phyloP scores from a whole-genome alignment of 768 basidiomycete genomes.

The Kwoniella shandongensis region DNA sequence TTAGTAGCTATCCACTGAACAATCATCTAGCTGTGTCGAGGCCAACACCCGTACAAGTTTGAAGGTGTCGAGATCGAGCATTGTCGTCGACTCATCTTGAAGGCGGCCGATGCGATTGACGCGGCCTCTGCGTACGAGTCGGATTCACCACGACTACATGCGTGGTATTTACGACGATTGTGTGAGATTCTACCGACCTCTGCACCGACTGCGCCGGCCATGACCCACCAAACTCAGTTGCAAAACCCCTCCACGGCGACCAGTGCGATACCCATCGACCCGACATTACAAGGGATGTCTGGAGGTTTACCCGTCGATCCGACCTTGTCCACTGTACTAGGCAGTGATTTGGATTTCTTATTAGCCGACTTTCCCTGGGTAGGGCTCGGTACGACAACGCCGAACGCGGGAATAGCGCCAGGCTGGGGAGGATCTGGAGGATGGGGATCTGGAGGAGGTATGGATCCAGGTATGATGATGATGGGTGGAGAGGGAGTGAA shows the following conservation, averaged over 20 bases:
- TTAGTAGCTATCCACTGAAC: not conserved
- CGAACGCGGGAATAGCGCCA: not conserved
- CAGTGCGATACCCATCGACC: conserved; percentile 1
- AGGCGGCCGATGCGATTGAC: conserved; percentile 29
- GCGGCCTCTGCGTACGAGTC: conserved; percentile 25
- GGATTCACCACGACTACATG: conserved; percentile 33
- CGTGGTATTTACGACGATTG: conserved; percentile 28
- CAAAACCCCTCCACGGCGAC: not conserved
- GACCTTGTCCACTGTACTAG: conserved; percentile 4
- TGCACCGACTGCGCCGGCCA: not conserved
- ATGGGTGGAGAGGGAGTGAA: no score
- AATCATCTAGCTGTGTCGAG: conserved; percentile 4
- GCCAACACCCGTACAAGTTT: conserved; percentile 19
- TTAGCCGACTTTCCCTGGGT: conserved; percentile 29
- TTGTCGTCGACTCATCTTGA: conserved; percentile 29
- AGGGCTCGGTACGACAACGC: not conserved
- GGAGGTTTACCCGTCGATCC: conserved; percentile 21
- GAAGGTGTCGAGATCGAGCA: conserved; percentile 27
- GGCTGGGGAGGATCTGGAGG: no score
- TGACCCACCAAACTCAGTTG: not conserved
- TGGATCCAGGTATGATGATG: no score
- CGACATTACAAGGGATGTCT: not conserved
- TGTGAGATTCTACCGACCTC: conserved; percentile 10
- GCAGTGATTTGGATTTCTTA: conserved; percentile 21
- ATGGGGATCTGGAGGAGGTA: no score